A percentile compares a stretch with the other conserved stretches of the same genome.
Evolutionary conservation across 192 early-diverging fungal species (phyloP).

Genomic region (Coemansia aciculifera): DNA sequence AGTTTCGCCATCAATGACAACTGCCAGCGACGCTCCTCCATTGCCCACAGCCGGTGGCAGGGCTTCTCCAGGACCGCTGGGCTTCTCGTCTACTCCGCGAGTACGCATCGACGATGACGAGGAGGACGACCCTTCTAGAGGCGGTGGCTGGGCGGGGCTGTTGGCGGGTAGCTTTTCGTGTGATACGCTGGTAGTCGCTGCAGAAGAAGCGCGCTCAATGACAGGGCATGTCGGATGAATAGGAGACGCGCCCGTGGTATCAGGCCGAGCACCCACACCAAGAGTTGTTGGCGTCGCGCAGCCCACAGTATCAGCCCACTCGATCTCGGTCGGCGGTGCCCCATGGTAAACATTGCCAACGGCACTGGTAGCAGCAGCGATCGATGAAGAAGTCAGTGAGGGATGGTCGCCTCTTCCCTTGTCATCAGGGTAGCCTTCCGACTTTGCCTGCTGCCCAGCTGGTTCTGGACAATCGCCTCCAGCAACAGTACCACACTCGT

Average conservation of each 20-base stretch:
- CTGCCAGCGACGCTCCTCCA: constrained; percentile 49
- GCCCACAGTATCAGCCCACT: constrained; percentile 11
- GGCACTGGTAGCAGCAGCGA: background rate
- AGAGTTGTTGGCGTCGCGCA: background rate
- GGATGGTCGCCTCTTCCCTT: background rate
- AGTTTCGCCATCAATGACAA: constrained; percentile 94
- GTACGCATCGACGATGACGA: constrained; percentile 7
- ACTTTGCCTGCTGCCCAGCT: background rate
- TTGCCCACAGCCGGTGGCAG: background rate
- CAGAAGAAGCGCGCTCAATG: background rate
- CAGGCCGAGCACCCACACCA: background rate
- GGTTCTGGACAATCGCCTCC: background rate
- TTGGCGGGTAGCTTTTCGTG: constrained; percentile 7
- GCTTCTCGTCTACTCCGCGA: background rate
- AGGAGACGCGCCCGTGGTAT: background rate
- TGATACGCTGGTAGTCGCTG: constrained; percentile 46
- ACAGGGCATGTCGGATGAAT: background rate
- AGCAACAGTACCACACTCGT: background rate
- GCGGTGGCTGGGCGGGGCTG: constrained; percentile 19
- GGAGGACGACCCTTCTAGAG: constrained; percentile 33
- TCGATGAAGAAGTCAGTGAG: background rate
- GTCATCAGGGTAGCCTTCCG: background rate
- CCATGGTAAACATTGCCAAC: background rate
- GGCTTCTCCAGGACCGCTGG: background rate
- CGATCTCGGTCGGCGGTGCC: background rate